These are phyloP conservation scores for Neopestalotiopsis sp. DNA, from an alignment of 2,329 filamentous ascomycete genomes.

Conservation along the genomic window DNA sequence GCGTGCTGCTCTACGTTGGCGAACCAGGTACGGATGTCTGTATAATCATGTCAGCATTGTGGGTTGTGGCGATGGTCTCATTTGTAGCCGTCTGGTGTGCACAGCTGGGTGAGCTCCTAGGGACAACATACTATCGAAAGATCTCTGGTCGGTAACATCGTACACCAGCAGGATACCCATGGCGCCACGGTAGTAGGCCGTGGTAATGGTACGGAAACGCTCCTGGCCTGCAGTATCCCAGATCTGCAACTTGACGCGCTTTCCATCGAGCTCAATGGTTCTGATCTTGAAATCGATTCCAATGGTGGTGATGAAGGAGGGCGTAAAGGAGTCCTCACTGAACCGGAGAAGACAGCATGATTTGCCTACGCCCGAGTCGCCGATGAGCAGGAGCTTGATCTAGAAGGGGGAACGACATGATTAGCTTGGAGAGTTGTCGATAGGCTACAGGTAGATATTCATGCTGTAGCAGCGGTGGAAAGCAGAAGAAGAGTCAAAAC, in stretches of 20 bases:
- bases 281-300: slow-evolving; percentile 99
- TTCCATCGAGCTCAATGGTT: slow-evolving; percentile 98
- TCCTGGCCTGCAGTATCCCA: slow-evolving; percentile 99
- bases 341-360: slow-evolving; percentile 96
- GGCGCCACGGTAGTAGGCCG: slow-evolving; percentile 96
- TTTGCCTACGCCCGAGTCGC: slow-evolving; percentile 95
- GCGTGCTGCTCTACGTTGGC: slow-evolving; percentile 98
- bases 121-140: slow-evolving; percentile 78
- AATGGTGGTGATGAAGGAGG: slow-evolving; percentile 98
- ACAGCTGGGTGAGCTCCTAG: slow-evolving; percentile 18
- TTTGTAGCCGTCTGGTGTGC: background rate
- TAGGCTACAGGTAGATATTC: slow-evolving; percentile 12
- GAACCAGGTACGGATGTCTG: slow-evolving; percentile 99
- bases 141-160: slow-evolving; percentile 96
- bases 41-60: background rate
- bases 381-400: slow-evolving; percentile 97
- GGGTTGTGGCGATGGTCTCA: slow-evolving; percentile 8
- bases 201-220: slow-evolving; percentile 98
- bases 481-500: background rate
- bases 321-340: slow-evolving; percentile 96
- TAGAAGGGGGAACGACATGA: slow-evolving; percentile 40
- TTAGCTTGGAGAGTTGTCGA: slow-evolving; percentile 21
- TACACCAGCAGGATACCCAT: slow-evolving; percentile 99
- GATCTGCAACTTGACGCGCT: slow-evolving; percentile 98
- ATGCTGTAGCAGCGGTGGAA: background rate